Percentiles rank a stretch among this genome's conserved stretches.
Evolutionary conservation across 2,329 filamentous ascomycete genomes (phyloP).

Genomic region (Phaeosphaeria sp.): DNA sequence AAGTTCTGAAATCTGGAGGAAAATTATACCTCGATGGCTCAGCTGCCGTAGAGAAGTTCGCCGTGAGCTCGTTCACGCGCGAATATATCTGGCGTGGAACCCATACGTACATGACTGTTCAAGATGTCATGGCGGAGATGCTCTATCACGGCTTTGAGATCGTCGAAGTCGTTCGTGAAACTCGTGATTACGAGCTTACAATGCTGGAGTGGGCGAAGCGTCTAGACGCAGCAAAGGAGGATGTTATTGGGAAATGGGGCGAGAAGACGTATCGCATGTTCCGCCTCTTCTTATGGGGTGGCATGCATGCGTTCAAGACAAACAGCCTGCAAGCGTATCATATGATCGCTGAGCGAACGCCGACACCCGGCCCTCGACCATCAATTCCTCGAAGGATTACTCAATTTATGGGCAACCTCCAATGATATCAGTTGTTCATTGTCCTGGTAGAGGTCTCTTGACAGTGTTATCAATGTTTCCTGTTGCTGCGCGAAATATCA

Average conservation of each 20-base stretch:
- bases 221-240: slow-evolving; percentile 9
- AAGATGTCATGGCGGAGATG: slow-evolving; percentile 12
- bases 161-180: slow-evolving; percentile 6
- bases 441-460: background rate
- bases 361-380: slow-evolving; percentile 6
- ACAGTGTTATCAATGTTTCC: background rate
- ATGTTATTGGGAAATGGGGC: slow-evolving; percentile 9
- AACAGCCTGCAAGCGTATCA: slow-evolving; percentile 13
- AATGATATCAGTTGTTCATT: background rate
- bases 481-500: background rate
- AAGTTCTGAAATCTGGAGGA: slow-evolving; percentile 9
- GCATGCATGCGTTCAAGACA: slow-evolving; percentile 11
- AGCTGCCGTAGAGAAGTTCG: slow-evolving; percentile 12
- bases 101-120: slow-evolving; percentile 12
- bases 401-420: slow-evolving; percentile 9
- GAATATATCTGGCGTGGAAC: slow-evolving; percentile 10
- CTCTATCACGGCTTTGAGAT: slow-evolving; percentile 13
- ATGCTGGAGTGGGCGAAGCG: slow-evolving; percentile 15
- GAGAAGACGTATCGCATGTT: slow-evolving; percentile 12
- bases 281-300: slow-evolving; percentile 12
- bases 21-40: slow-evolving; percentile 11
- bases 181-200: slow-evolving; percentile 13
- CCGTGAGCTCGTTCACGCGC: slow-evolving; percentile 11
- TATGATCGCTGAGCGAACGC: slow-evolving; percentile 9
- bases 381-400: slow-evolving; percentile 7